Base-by-base conservation (phyloP, 495 filamentous ascomycete species). In the Extremus antarcticus region DNA sequence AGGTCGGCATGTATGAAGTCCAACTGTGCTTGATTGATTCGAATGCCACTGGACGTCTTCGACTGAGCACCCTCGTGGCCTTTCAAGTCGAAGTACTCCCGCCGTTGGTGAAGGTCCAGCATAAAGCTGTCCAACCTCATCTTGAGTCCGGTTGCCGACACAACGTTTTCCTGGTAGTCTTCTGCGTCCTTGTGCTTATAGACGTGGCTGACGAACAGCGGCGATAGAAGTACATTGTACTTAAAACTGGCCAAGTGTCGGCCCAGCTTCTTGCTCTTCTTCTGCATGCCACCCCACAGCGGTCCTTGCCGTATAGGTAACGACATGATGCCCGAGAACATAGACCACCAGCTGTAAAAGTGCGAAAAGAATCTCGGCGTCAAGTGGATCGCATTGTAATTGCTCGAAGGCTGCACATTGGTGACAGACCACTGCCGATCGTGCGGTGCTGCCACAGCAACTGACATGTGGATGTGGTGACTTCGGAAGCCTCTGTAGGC, bases 111-210 rank as follows among this genome's bases (percentile, higher is more conserved):
- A 39, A 97, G 73, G 71, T 98, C 92, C 23, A 98, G 77, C 80
- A 96, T 94, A 64, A 95, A 87, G 69, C 87, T 94, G 65, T 97
- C 90, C 41, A 98, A 77, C 32, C 89, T 83, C 62, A 94, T 84
- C 68, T 98, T 98, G 49, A 97, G 76, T 19, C 92, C 92, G 15
- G 92, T 98, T 0, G 90, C 91, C 47, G 87, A 88, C 20, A 95
- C 87, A 3, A 81, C 74, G 61, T 85, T 82, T 57, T 90, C 84
- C 0, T 78, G 75, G 65, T 85, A 86, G 48, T 95, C 90, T 66
- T 95, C 90, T 2, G 79, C 83, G 63, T 97, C 94, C 63, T 95
- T 95, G 71, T 98, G 94, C 69, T 95, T 97, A 74, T 98, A 98
- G 39, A 98, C 87, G 56, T 98, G 92, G 54, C 89, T 90, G 47